These are phyloP conservation scores for Arthrinium phaeospermum DNA, from an alignment of 2,329 filamentous ascomycete species.

Conservation along the genomic window DNA sequence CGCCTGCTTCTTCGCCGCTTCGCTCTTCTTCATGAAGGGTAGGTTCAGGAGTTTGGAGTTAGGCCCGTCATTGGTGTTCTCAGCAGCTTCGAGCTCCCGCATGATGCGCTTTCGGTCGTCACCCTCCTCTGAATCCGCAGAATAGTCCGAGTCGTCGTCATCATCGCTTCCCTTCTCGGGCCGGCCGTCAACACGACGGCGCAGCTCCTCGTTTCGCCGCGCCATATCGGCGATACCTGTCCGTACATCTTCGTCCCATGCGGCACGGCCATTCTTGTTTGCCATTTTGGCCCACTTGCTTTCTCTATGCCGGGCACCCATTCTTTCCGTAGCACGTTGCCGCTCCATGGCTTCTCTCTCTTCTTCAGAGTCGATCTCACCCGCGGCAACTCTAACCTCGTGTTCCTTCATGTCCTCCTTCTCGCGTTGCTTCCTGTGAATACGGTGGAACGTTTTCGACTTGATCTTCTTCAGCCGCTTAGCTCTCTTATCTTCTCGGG, in stretches of 20 bases:
- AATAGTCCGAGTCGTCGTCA: conserved; percentile 57
- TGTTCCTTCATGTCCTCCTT: conserved; percentile 58
- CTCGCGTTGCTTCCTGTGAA: conserved; percentile 78
- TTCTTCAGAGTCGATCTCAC: conserved; percentile 68
- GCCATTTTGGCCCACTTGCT: conserved; percentile 92
- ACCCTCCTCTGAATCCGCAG: conserved; percentile 62
- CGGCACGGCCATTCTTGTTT: conserved; percentile 77
- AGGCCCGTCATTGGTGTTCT: conserved; percentile 56
- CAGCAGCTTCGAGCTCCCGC: conserved; percentile 51
- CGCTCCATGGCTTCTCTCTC: conserved; percentile 72
- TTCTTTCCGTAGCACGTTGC: conserved; percentile 79
- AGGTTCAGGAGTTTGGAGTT: conserved; percentile 77
- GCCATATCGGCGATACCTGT: conserved; percentile 81
- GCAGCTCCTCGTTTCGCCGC: conserved; percentile 80
- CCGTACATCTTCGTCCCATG: conserved; percentile 88
- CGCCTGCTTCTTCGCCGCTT: conserved; percentile 75
- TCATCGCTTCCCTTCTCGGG: conserved; percentile 37
- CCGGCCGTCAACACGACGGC: conserved; percentile 78
- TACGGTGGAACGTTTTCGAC: conserved; percentile 90
- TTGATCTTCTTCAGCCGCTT: conserved; percentile 99
- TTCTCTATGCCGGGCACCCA: conserved; percentile 83
- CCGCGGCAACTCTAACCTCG: conserved; percentile 60
- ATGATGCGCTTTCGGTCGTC: conserved; percentile 55
- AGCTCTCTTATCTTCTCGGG: conserved; percentile 84
- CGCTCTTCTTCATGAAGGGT: conserved; percentile 94